Evolutionary conservation across 805 yeast species (phyloP).

Genomic region (Metschnikowia lunata): DNA sequence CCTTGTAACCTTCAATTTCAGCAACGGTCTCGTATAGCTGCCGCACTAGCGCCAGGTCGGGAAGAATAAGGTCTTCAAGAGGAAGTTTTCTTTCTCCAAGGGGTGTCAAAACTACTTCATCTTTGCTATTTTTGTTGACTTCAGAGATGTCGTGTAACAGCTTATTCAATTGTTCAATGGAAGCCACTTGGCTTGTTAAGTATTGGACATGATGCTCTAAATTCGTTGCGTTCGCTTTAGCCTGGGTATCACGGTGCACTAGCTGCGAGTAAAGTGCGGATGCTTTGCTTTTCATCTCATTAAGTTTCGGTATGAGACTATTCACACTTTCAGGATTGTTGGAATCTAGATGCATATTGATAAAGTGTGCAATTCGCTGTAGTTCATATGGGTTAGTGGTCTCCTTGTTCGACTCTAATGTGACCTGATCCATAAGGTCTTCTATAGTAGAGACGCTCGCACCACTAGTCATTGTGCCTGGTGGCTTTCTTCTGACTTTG

Average conservation of each 20-base stretch:
- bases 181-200: slow-evolving; percentile 23
- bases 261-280: slow-evolving; percentile 30
- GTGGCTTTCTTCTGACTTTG: slow-evolving; percentile 2
- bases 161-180: slow-evolving; percentile 22
- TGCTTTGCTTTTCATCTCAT: slow-evolving; percentile 18
- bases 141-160: slow-evolving; percentile 23
- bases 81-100: slow-evolving; percentile 11
- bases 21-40: slow-evolving; percentile 64
- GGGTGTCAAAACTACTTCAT: slow-evolving; percentile 15
- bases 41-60: slow-evolving; percentile 38
- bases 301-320: slow-evolving; percentile 9
- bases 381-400: background rate
- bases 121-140: slow-evolving; percentile 19
- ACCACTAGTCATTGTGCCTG: background rate
- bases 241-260: slow-evolving; percentile 32
- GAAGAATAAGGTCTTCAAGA: slow-evolving; percentile 34
- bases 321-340: slow-evolving; percentile 13
- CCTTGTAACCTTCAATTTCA: slow-evolving; percentile 67
- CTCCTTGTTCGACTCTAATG: slow-evolving; percentile 6
- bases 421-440: slow-evolving; percentile 17
- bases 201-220: slow-evolving; percentile 29
- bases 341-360: slow-evolving; percentile 16
- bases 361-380: slow-evolving; percentile 12
- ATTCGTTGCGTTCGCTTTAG: slow-evolving; percentile 30
- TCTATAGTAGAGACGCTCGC: slow-evolving; percentile 5